Evolutionary conservation across 75 land plant genomes (phyloP).

Genomic region (Pinus albicaulis): DNA sequence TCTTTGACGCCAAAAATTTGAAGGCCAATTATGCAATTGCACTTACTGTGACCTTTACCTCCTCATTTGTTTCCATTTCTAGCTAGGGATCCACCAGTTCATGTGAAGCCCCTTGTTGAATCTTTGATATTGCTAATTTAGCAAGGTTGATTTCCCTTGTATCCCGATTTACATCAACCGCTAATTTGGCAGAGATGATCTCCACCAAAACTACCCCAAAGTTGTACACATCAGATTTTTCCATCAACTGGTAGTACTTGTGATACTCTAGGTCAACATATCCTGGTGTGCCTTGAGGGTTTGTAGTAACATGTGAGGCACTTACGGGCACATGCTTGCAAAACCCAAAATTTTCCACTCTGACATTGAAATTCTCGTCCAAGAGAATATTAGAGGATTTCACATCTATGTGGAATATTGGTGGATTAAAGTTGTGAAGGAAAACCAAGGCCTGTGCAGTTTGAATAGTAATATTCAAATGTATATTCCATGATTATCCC

Average conservation of each 20-base stretch:
- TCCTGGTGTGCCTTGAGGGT: slow-evolving; percentile 54
- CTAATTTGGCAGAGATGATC: slow-evolving; percentile 57
- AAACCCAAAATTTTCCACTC: slow-evolving; percentile 64
- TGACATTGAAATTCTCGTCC: slow-evolving; percentile 36
- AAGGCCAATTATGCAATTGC: slow-evolving; percentile 39
- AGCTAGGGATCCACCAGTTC: slow-evolving; percentile 42
- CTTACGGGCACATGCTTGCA: slow-evolving; percentile 31
- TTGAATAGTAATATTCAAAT: slow-evolving; percentile 44
- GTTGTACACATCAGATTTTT: slow-evolving; percentile 74
- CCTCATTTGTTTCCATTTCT: slow-evolving; percentile 7
- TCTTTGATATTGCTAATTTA: slow-evolving; percentile 52
- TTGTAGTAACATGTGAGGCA: slow-evolving; percentile 55
- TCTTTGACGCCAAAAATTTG: slow-evolving; percentile 52
- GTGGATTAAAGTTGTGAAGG: slow-evolving; percentile 41
- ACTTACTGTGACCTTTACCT: background rate
- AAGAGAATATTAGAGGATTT: slow-evolving; percentile 56
- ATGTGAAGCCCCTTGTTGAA: slow-evolving; percentile 30
- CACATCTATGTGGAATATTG: slow-evolving; percentile 50
- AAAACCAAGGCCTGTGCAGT: slow-evolving; percentile 54
- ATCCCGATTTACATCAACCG: slow-evolving; percentile 42
- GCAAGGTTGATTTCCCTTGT: slow-evolving; percentile 59
- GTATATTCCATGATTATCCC: slow-evolving; percentile 22
- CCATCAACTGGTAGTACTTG: slow-evolving; percentile 62
- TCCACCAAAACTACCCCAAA: slow-evolving; percentile 64
- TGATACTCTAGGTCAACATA: slow-evolving; percentile 70